Evolutionary conservation across 192 early-diverging fungal genomes (phyloP).

Genomic region (Linnemannia exigua): DNA sequence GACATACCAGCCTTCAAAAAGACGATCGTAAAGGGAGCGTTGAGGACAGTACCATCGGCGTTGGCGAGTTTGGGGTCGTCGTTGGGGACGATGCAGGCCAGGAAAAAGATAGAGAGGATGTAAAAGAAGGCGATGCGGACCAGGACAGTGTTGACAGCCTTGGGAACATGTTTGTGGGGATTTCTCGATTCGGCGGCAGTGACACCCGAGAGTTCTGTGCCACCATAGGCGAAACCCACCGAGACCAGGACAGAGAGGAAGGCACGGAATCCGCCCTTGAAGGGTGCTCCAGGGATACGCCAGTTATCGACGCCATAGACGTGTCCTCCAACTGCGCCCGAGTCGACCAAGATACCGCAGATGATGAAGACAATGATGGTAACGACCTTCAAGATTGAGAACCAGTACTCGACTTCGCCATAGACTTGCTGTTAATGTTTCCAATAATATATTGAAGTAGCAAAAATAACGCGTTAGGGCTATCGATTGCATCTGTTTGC

Average conservation of each 20-base stretch:
- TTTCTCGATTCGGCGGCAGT: conserved; percentile 91
- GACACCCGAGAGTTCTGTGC: conserved; percentile 91
- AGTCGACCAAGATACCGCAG: conserved; percentile 78
- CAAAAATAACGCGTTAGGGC: not conserved
- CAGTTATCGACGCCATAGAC: conserved; percentile 74
- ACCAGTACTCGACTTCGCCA: conserved; percentile 85
- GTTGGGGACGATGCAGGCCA: conserved; percentile 73
- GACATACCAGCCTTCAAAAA: conserved; percentile 67
- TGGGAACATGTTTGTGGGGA: conserved; percentile 71
- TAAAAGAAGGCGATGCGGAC: conserved; percentile 78
- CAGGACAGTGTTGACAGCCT: conserved; percentile 74
- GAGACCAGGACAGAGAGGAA: conserved; percentile 77
- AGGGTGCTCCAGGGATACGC: conserved; percentile 68
- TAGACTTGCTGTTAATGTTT: conserved; percentile 33
- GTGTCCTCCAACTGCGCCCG: conserved; percentile 72
- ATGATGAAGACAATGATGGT: conserved; percentile 86
- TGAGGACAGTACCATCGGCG: conserved; percentile 57
- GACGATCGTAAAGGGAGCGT: conserved; percentile 76
- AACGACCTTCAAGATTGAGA: conserved; percentile 85
- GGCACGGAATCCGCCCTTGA: conserved; percentile 71
- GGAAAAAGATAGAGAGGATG: conserved; percentile 72
- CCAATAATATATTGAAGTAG: not conserved
- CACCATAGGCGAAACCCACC: conserved; percentile 87
- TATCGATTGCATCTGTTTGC: too few relatives aligned
- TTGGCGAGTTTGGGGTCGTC: conserved; percentile 63